Evolutionary conservation across 306 rosid species (phyloP), one percentile per base, ranked within the genome.

Genomic region (Abrus precatorius): DNA sequence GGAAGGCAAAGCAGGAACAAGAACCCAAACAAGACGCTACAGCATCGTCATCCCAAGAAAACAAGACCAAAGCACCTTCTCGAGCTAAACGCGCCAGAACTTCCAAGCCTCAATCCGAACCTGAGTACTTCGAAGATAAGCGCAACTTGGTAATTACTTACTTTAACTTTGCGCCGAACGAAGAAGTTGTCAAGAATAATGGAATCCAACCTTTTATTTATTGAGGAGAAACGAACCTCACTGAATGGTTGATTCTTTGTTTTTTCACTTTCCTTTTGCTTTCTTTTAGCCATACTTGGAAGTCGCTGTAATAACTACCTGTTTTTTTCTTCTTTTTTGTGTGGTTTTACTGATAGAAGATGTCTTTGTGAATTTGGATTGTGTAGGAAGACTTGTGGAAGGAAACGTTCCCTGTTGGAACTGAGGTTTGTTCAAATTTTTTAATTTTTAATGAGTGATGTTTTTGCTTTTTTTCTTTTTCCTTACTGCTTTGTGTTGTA

Each of bases 71-170:
- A 59, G 52, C 67, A 44, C 56, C 83, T 28, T 63, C 88, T 34
- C 85, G 84, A 43, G 80, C 91, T 41, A 92, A 92, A 84, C 92
- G 89, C 29, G 85, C 78, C 63, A 89, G 81, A 83, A 62, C 84
- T n/a, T 20, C 90, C 12, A 84, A 88, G 14, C 86, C 91, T 9
- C 75, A 81, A 38, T 27, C 84, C 60, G 84, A 88, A 36, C 87
- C 87, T 6, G 85, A 88, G 45, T 88, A 80, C 85, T 83, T 88
- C 61, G 84, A 88, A 80, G 91, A 88, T 44, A 77, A 85, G 80
- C 91, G 91, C 60, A 88, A 88, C 82, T 85, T 88, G 89, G 91
- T 20, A 20, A 20, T 88, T 60, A 13, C 52, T 88, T 60, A 13
- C 52, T 47, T 12, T 2, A 29, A 30, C 74, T 43, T 53, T 50